Base-by-base conservation (phyloP, 1,284 basidiomycete genomes). In the Marasmius oreades region DNA sequence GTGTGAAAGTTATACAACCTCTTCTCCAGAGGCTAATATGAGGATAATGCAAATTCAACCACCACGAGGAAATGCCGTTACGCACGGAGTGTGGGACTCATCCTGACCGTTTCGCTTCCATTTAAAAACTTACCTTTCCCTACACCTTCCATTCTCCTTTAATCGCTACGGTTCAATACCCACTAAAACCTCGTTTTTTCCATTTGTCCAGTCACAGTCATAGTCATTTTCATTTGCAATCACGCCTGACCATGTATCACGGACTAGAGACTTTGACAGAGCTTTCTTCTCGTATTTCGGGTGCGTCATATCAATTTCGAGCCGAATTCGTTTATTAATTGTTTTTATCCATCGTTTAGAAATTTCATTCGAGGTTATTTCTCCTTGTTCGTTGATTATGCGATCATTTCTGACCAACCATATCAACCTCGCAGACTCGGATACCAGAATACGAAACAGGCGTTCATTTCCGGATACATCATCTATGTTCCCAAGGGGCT, bases 111-210 rank as follows among this genome's bases (percentile, higher is more conserved):
- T 36, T 16, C 34, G 8, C 16, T 36, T 36, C 34, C 34, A 8
- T 36, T 36, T 36, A 36, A 16, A 8, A 8, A 16, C 8, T 36
- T 36, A 8, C 34, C 34, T 36, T 36, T 16, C 34, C 16, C 8
- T 36, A 8, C 16, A 36, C 34, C 16, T 16, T 36, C 8, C 34
- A 8, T 36, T 16, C 34, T 36, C 34, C 34, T 16, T 36, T 36
- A 8, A 36, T 8, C 34, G n/a, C 34, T 36, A 36, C 34, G 34
- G 16, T 23, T 6, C 24, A 6, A 46, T 59, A 55, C 54, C 57
- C 54, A 55, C 57, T 59, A 55, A 59, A 55, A 55, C 57, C 57
- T 45, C 50, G 46, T 42, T 24, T 44, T 4, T 14, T 10, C 20
- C 48, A 14, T 12, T 43, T n/a, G 33, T 52, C 57, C 57, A 59